phyloP scores from a whole-genome alignment of 768 basidiomycete genomes.

The Paxillus ammoniavirescens region DNA sequence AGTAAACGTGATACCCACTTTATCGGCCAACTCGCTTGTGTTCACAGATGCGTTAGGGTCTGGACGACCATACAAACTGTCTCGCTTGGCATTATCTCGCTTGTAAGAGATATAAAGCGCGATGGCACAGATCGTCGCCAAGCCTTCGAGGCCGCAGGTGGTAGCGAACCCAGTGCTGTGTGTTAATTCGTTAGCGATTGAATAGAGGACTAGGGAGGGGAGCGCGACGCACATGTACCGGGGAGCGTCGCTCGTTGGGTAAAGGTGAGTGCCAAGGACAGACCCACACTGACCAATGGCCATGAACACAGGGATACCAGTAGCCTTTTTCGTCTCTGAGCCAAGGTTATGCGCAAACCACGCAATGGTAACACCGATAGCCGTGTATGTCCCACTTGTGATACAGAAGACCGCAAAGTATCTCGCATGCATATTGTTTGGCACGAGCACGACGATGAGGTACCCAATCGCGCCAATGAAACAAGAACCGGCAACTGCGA shows the following conservation, averaged over 20 bases:
- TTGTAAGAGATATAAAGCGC: slow-evolving; percentile 62
- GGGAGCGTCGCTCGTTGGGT: slow-evolving; percentile 62
- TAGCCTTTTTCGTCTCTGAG: slow-evolving; percentile 74
- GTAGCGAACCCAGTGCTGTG: slow-evolving; percentile 59
- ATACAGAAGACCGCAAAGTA: slow-evolving; percentile 82
- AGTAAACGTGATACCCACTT: slow-evolving; percentile 37
- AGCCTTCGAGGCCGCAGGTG: slow-evolving; percentile 51
- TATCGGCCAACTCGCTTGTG: slow-evolving; percentile 64
- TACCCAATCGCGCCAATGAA: slow-evolving; percentile 46
- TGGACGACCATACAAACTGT: slow-evolving; percentile 51
- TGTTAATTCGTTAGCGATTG: background rate
- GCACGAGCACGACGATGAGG: slow-evolving; percentile 56
- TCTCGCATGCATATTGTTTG: slow-evolving; percentile 53
- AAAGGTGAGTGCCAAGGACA: slow-evolving; percentile 72
- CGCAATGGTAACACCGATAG: slow-evolving; percentile 70
- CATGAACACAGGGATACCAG: slow-evolving; percentile 78
- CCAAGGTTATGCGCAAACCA: slow-evolving; percentile 82
- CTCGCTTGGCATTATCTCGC: slow-evolving; percentile 54
- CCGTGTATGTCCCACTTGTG: slow-evolving; percentile 73
- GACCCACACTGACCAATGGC: slow-evolving; percentile 79
- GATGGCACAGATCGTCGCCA: slow-evolving; percentile 52
- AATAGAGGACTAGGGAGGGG: background rate
- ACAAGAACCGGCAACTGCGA: slow-evolving; percentile 31
- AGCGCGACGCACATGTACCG: slow-evolving; percentile 52
- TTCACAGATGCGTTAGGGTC: slow-evolving; percentile 49